Base-by-base conservation (phyloP, 2,329 filamentous ascomycete species). In the Ophiobolus disseminans region DNA sequence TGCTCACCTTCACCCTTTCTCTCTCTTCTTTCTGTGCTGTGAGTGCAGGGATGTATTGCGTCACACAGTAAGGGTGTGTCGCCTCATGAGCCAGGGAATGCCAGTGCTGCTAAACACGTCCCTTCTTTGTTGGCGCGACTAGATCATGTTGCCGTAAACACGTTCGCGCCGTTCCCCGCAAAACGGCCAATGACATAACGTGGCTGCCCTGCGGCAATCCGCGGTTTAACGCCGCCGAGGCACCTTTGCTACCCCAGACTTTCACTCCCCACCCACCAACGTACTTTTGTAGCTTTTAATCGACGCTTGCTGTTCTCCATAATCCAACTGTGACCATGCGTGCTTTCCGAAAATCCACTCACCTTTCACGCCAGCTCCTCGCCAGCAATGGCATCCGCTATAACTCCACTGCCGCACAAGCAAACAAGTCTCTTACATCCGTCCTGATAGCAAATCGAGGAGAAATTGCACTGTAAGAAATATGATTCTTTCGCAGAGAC, bases 371-470 rank as follows among this genome's bases (percentile, higher is more conserved):
- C 55, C 65, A 65, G 54, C 62, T 73, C n/a, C 51, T 70, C 26
- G 62, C 58, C 40, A 44, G 54, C 57, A 70, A 67, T 58, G 58
- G 58, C 47, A 40, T 55, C 36, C 65, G 70, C 48, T 61, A 61
- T 43, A 70, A 57, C 64, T 71, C 70, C 13, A 65, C 69, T 22
- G 50, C 50, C 40, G 46, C 66, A 36, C 55, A 64, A 16, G 47
- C 62, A 14, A 45, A 55, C 40, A 78, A 73, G 43, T 63, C 78
- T n/a, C 64, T 83, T 41, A 86, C 85, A 45, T 96, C 91, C 7
- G 89, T 97, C 32, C 82, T 99, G 19, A 97, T 99, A 70, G 94
- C 94, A 44, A 99, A 99, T 73, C 87, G 94, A 62, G 94, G 94
- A 63, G 94, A 99, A 76, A 99, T 99, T 63, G 94, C 94, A 40